Evolutionary conservation across 192 early-diverging fungal species (phyloP).

Genomic region (Chytriomyces sp.): DNA sequence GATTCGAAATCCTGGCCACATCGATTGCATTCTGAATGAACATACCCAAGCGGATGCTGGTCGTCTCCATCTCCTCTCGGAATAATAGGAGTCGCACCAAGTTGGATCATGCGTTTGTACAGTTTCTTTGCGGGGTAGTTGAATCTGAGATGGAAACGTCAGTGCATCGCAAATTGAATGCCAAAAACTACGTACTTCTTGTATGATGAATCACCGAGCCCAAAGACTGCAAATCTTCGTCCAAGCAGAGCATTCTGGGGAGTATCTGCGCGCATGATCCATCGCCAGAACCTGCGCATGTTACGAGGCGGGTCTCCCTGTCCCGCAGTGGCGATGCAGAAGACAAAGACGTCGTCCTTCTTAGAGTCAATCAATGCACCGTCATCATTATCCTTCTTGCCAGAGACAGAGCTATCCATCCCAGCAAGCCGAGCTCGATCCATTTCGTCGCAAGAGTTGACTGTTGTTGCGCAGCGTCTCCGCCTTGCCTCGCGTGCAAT

Average conservation of each 20-base stretch:
- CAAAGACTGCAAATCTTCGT: constrained; percentile 87
- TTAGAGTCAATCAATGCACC: constrained; percentile 67
- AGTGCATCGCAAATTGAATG: neutral
- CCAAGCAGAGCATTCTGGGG: constrained; percentile 67
- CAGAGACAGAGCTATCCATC: neutral
- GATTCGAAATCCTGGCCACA: too few relatives aligned
- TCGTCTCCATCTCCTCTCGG: constrained; percentile 89
- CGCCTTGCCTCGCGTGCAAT: constrained; percentile 78
- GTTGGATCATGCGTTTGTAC: constrained; percentile 78
- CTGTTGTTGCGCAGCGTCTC: constrained; percentile 75
- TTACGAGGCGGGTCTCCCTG: constrained; percentile 91
- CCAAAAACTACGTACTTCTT: constrained; percentile 71
- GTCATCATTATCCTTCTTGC: constrained; percentile 75
- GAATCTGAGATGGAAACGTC: constrained; percentile 60
- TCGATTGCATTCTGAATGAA: neutral
- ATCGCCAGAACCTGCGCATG: constrained; percentile 93
- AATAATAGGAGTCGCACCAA: constrained; percentile 78
- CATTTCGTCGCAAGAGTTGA: too few relatives aligned
- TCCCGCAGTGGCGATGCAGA: constrained; percentile 92
- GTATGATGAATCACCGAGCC: constrained; percentile 95
- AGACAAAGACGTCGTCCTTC: constrained; percentile 60
- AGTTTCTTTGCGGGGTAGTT: constrained; percentile 95
- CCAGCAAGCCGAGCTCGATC: constrained; percentile 60
- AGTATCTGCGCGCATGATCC: constrained; percentile 81
- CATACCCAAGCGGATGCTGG: constrained; percentile 86